phyloP scores from a whole-genome alignment of 495 filamentous ascomycete genomes.

The Aspergillus ellipticus region DNA sequence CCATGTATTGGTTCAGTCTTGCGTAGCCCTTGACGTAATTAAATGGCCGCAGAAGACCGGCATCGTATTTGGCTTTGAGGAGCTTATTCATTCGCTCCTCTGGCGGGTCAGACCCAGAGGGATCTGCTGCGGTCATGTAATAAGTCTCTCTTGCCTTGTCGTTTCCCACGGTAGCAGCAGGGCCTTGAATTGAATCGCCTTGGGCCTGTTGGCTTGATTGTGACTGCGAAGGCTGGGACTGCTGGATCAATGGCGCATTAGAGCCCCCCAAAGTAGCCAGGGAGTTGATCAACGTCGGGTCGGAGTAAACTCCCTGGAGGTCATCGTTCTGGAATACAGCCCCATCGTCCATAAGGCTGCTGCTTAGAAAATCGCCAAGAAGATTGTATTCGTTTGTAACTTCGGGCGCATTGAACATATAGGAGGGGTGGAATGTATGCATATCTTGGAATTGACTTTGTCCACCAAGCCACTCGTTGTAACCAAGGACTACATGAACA shows the following conservation, averaged over 20 bases:
- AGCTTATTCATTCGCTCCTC: slow-evolving; percentile 95
- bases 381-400: slow-evolving; percentile 94
- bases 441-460: slow-evolving; percentile 89
- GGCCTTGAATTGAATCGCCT: slow-evolving; percentile 56
- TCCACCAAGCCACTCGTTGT: slow-evolving; percentile 65
- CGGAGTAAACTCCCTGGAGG: slow-evolving; percentile 51
- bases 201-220: slow-evolving; percentile 45
- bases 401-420: slow-evolving; percentile 93
- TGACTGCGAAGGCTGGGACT: slow-evolving; percentile 31
- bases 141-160: slow-evolving; percentile 88
- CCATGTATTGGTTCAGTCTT: slow-evolving; percentile 83
- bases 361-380: slow-evolving; percentile 92
- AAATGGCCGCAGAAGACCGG: slow-evolving; percentile 90
- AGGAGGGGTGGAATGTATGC: slow-evolving; percentile 88
- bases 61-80: slow-evolving; percentile 90
- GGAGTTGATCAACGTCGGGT: slow-evolving; percentile 51
- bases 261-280: slow-evolving; percentile 38
- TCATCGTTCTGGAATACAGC: slow-evolving; percentile 62
- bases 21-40: slow-evolving; percentile 98
- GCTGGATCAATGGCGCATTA: slow-evolving; percentile 32
- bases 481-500: slow-evolving; percentile 52
- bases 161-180: slow-evolving; percentile 54
- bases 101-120: slow-evolving; percentile 83
- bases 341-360: slow-evolving; percentile 77
- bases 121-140: slow-evolving; percentile 95